These are phyloP conservation scores for Vigna trinervia DNA, from an alignment of 306 rosid species.

Conservation along the genomic window DNA sequence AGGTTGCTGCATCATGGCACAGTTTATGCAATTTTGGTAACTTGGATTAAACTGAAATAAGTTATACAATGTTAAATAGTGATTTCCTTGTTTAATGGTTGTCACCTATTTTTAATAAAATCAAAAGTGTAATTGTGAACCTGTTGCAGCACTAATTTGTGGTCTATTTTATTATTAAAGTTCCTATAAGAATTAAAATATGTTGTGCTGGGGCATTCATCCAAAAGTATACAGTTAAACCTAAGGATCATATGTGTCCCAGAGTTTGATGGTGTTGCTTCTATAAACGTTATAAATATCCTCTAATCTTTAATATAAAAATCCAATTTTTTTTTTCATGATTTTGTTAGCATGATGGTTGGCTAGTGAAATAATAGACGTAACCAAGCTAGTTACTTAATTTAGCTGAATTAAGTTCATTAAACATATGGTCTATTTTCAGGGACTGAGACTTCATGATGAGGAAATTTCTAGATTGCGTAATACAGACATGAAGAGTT, in stretches of 20 bases:
- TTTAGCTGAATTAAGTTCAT: constrained; percentile 2
- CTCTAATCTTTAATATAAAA: background rate
- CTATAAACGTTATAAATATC: background rate
- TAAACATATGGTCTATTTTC: constrained; percentile 42
- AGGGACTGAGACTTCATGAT: constrained; percentile 82
- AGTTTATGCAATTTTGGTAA: background rate
- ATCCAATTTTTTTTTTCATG: constrained; percentile 6
- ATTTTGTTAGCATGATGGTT: constrained; percentile 5
- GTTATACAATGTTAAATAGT: too few species aligned
- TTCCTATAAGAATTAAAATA: constrained; percentile 3
- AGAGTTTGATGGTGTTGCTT: constrained; percentile 35
- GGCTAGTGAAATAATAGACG: background rate
- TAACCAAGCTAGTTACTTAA: background rate
- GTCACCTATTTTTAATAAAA: background rate
- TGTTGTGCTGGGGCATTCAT: constrained; percentile 15
- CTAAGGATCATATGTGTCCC: constrained; percentile 10
- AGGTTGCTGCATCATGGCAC: background rate
- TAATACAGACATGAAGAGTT: constrained; percentile 67
- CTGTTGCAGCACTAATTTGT: background rate
- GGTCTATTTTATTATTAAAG: background rate
- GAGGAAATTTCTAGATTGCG: constrained; percentile 79
- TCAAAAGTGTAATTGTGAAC: constrained; percentile 12
- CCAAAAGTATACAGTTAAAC: background rate
- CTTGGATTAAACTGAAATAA: background rate
- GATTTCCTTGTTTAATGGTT: constrained; percentile 28